Base-by-base conservation (phyloP, 2,329 filamentous ascomycete genomes). In the Macroventuria anomochaeta region DNA sequence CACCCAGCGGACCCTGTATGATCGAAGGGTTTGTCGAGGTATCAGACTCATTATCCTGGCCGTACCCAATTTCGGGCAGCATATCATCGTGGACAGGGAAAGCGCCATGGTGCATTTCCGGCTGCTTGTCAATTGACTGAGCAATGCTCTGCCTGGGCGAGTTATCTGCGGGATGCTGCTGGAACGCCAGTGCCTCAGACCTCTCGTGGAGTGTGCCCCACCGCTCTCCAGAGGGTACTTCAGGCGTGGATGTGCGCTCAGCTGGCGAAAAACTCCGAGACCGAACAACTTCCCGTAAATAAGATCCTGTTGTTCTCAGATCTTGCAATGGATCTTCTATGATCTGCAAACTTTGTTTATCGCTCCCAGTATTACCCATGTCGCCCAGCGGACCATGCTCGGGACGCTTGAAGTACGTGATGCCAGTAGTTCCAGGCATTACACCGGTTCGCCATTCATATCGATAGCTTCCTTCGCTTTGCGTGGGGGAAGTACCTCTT, bases 21-120 rank as follows among this genome's bases (percentile, higher is more conserved):
- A 93, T 82, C 0, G 93, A 96, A 2, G 91, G 91, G 68, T 96
- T 96, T 15, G 92, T 96, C 38, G 85, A 88, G 13, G 91, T 82
- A 57, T 96, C 91, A 18, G 80, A 83, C 44, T 80, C 77, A 33
- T 79, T 75, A 50, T 84, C 83, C 17, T 81, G 72, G 37, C 78
- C 81, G 59, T 90, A 88, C 3, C 88, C 91, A 65, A 90, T 86
- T 67, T 93, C 91, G 0, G 89, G 90, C 79, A 93, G 84, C 5
- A 89, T 88, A 62, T 93, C 81, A 50, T 87, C 77, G 29, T 84
- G 76, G 59, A 88, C 82, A 3, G 91, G 91, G 55, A 93, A 72
- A 39, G 87, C 88, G 69, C 82, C 91, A 36, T 88, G 84, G 33
- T 83, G 83, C 80, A 96, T 79, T 62, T 83, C 82, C n/a, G 79